Percentiles rank a stretch among this genome's conserved stretches.
Conservation (phyloP, 176 grass and related monocot species). For the Elaeis guineensis region DNA sequence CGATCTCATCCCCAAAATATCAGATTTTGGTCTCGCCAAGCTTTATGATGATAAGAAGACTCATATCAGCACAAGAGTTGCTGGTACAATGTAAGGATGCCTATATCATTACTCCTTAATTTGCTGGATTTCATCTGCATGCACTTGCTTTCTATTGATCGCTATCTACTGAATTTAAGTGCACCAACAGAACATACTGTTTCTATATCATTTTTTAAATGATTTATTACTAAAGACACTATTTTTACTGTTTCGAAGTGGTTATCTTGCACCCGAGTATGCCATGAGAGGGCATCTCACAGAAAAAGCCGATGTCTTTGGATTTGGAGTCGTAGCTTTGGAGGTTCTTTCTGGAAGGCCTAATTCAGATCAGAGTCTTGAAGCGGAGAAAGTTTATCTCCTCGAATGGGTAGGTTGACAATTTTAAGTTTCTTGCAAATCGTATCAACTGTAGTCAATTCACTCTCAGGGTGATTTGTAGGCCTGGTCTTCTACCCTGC, state of each 20-base stretch:
- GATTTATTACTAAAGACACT: no score
- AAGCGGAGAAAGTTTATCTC: constrained; percentile 51
- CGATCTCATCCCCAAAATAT: constrained; percentile 77
- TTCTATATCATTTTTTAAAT: not conserved
- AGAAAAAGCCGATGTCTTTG: constrained; percentile 71
- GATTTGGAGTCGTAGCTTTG: constrained; percentile 51
- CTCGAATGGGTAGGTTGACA: constrained; percentile 69
- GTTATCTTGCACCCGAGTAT: constrained; percentile 72
- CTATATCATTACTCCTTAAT: not conserved
- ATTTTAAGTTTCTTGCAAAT: not conserved
- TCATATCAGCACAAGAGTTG: constrained; percentile 82
- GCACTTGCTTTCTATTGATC: not conserved
- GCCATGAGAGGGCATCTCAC: constrained; percentile 86
- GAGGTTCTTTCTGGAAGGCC: constrained; percentile 65
- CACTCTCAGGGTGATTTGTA: no score
- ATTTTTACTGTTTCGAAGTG: no score
- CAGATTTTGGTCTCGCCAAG: constrained; percentile 79
- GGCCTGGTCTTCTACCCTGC: no score
- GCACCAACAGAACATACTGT: not conserved
- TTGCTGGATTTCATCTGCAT: not conserved
- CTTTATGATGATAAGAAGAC: constrained; percentile 83
- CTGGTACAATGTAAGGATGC: constrained; percentile 72
- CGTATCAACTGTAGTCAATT: not conserved
- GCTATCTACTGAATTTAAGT: no score
- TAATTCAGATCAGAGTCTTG: constrained; percentile 35